Evolutionary conservation across 2,329 filamentous ascomycete genomes (phyloP).

Genomic region (Corynespora cassiicola): DNA sequence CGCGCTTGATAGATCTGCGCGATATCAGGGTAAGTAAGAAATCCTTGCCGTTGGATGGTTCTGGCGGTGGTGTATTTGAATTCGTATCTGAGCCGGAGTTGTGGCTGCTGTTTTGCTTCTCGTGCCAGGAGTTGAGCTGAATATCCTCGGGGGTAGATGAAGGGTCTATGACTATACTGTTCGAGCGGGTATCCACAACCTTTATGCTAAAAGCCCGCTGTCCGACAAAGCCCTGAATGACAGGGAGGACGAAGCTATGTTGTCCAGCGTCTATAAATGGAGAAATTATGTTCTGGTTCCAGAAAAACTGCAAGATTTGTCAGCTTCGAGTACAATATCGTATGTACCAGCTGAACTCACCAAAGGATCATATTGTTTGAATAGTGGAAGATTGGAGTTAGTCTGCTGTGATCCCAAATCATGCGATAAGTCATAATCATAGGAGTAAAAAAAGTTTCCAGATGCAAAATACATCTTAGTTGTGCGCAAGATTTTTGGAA

Average conservation of each 20-base stretch:
- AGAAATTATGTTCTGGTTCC: conserved; percentile 79
- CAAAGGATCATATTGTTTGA: conserved; percentile 74
- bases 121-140: conserved; percentile 39
- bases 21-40: conserved; percentile 91
- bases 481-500: conserved; percentile 85
- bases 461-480: conserved; percentile 83
- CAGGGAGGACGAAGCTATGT: conserved; percentile 74
- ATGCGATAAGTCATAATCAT: conserved; percentile 90
- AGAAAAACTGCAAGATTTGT: conserved; percentile 70
- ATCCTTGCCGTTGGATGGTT: conserved; percentile 47
- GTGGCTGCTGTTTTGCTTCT: conserved; percentile 30
- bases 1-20: conserved; percentile 83
- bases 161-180: conserved; percentile 42
- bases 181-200: conserved; percentile 41
- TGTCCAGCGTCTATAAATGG: conserved; percentile 79
- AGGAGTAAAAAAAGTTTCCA: conserved; percentile 91
- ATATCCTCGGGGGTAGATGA: conserved; percentile 42
- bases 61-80: conserved; percentile 30
- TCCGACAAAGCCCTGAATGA: conserved; percentile 95
- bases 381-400: conserved; percentile 65
- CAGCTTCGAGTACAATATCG: not conserved
- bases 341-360: conserved; percentile 47
- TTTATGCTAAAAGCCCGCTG: conserved; percentile 82
- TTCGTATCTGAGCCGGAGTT: conserved; percentile 15
- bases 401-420: conserved; percentile 55